These are phyloP conservation scores for Apiosordaria backusii DNA, from an alignment of 495 filamentous ascomycete species.

Conservation along the genomic window DNA sequence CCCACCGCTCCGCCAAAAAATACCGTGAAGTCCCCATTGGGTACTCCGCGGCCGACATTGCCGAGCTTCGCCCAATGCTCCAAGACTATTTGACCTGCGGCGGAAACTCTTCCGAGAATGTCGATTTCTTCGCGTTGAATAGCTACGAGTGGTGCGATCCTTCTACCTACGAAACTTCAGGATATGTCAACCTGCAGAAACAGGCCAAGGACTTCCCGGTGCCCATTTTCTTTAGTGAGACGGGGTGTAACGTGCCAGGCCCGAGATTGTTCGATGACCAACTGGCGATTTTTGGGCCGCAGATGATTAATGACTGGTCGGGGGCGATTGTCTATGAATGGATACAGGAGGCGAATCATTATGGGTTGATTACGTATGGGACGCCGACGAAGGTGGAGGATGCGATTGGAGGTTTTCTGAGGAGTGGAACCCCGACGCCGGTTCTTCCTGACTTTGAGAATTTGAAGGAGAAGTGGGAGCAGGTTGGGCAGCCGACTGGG, in stretches of 20 bases:
- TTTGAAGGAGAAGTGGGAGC: conserved; percentile 73
- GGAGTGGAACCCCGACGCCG: conserved; percentile 70
- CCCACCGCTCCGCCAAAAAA: conserved; percentile 69
- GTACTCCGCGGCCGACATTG: conserved; percentile 87
- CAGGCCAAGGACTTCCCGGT: conserved; percentile 54
- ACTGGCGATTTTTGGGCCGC: conserved; percentile 63
- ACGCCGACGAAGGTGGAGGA: conserved; percentile 47
- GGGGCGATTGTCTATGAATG: conserved; percentile 87
- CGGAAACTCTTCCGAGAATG: conserved; percentile 59
- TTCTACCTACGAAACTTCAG: conserved; percentile 59
- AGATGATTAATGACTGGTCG: conserved; percentile 75
- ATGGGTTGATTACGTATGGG: conserved; percentile 80
- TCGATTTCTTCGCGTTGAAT: conserved; percentile 84
- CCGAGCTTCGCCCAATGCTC: conserved; percentile 74
- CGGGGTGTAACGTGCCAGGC: conserved; percentile 64
- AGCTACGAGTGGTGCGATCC: conserved; percentile 85
- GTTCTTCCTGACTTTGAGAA: conserved; percentile 74
- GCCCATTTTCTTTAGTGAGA: conserved; percentile 84
- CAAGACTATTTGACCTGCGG: conserved; percentile 86
- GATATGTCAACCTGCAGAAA: conserved; percentile 63
- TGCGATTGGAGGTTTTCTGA: conserved; percentile 62
- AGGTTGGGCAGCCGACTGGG: conserved; percentile 59
- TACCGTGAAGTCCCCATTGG: conserved; percentile 82
- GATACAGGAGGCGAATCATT: conserved; percentile 82
- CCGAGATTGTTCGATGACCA: conserved; percentile 78